phyloP scores from a whole-genome alignment of 495 filamentous ascomycete genomes.

The Daldinia decipiens region DNA sequence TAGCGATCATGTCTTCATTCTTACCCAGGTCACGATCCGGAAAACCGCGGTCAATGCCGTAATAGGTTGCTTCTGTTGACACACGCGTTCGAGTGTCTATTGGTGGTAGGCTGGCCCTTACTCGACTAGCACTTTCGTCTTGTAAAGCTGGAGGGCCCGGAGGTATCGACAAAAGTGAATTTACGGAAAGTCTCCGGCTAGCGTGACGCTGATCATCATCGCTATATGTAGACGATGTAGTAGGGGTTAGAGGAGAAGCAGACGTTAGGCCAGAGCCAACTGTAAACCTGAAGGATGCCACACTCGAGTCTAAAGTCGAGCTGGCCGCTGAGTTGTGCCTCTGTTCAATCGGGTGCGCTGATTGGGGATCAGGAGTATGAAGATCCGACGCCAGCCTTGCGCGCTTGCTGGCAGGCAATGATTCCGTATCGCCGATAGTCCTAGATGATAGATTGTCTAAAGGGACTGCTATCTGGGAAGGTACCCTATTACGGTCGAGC shows the following conservation, averaged over 20 bases:
- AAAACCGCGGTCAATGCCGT: slow-evolving; percentile 75
- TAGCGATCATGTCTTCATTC: slow-evolving; percentile 71
- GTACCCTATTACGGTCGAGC: slow-evolving; percentile 28
- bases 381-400: slow-evolving; percentile 39
- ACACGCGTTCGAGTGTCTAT: slow-evolving; percentile 40
- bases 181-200: slow-evolving; percentile 46
- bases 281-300: slow-evolving; percentile 42
- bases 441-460: slow-evolving; percentile 30
- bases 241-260: slow-evolving; percentile 59
- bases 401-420: slow-evolving; percentile 42
- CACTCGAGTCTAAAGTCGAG: slow-evolving; percentile 43
- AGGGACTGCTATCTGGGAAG: slow-evolving; percentile 28
- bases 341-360: slow-evolving; percentile 33
- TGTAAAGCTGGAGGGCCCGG: slow-evolving; percentile 38
- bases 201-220: slow-evolving; percentile 46
- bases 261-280: slow-evolving; percentile 44
- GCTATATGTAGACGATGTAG: slow-evolving; percentile 58
- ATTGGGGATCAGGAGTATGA: slow-evolving; percentile 35
- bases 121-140: slow-evolving; percentile 42
- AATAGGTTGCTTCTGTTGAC: slow-evolving; percentile 54
- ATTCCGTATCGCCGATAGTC: slow-evolving; percentile 31
- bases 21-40: slow-evolving; percentile 73
- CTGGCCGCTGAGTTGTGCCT: slow-evolving; percentile 48
- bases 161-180: slow-evolving; percentile 46
- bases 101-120: slow-evolving; percentile 36